A percentile compares a stretch with the other conserved stretches of the same genome.
Conservation (phyloP, 2,329 filamentous ascomycete species). For the Lecanicillium sp. region DNA sequence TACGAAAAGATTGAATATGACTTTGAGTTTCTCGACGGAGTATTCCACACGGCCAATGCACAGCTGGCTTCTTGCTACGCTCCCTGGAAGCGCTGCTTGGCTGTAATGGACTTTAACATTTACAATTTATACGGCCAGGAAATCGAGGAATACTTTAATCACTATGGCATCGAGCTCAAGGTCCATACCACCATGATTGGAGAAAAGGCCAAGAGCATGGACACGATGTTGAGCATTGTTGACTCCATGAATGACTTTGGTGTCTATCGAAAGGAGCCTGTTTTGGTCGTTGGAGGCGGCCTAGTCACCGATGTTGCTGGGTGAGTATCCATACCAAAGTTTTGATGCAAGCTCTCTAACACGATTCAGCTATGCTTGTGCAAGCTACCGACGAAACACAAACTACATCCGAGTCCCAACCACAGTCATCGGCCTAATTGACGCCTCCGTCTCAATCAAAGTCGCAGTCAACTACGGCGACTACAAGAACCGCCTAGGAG, state of each 20-base stretch:
- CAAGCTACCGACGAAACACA: slow-evolving; percentile 62
- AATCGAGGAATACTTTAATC: slow-evolving; percentile 59
- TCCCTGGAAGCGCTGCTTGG: slow-evolving; percentile 56
- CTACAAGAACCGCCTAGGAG: slow-evolving; percentile 67
- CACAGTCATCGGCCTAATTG: slow-evolving; percentile 67
- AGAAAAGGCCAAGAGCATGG: slow-evolving; percentile 66
- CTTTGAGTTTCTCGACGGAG: slow-evolving; percentile 63
- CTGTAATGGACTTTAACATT: slow-evolving; percentile 65
- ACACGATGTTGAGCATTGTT: slow-evolving; percentile 59
- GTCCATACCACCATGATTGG: slow-evolving; percentile 68
- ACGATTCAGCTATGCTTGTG: slow-evolving; percentile 54
- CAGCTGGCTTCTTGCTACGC: slow-evolving; percentile 58
- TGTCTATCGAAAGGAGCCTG: slow-evolving; percentile 59
- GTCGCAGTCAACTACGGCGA: slow-evolving; percentile 71
- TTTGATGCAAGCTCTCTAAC: slow-evolving; percentile 16
- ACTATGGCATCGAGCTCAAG: slow-evolving; percentile 52
- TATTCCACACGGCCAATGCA: slow-evolving; percentile 52
- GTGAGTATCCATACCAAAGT: slow-evolving; percentile 36
- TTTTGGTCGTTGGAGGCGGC: slow-evolving; percentile 58
- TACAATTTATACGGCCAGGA: slow-evolving; percentile 57
- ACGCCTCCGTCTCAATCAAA: slow-evolving; percentile 69
- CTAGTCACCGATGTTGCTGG: slow-evolving; percentile 68
- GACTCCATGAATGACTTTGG: slow-evolving; percentile 70
- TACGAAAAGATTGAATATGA: slow-evolving; percentile 73
- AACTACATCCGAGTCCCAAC: slow-evolving; percentile 69